Conservation (phyloP, 495 filamentous ascomycete genomes). For the Aspergillus egyptiacus region DNA sequence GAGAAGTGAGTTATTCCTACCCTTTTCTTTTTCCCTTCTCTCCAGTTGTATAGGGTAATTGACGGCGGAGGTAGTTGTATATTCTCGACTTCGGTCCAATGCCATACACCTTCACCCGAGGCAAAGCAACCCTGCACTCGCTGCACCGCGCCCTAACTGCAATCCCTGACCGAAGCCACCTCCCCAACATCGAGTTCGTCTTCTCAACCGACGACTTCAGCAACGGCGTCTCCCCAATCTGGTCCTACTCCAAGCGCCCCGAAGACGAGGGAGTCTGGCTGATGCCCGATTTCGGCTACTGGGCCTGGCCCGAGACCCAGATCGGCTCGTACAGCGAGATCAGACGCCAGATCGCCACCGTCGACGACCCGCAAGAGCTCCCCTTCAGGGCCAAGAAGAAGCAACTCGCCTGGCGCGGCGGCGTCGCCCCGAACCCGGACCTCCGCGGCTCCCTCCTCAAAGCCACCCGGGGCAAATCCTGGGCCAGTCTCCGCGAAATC, state of each 20-base stretch:
- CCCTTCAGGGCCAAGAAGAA: slow-evolving; percentile 49
- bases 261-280: slow-evolving; percentile 52
- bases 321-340: slow-evolving; percentile 55
- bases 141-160: slow-evolving; percentile 35
- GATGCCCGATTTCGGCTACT: slow-evolving; percentile 78
- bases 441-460: slow-evolving; percentile 44
- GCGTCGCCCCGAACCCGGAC: slow-evolving; percentile 28
- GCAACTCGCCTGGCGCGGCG: slow-evolving; percentile 66
- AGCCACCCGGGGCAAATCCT: slow-evolving; percentile 37
- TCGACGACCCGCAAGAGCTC: slow-evolving; percentile 31
- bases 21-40: background rate
- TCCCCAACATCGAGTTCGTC: slow-evolving; percentile 60
- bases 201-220: slow-evolving; percentile 47
- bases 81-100: slow-evolving; percentile 32
- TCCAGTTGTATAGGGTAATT: background rate
- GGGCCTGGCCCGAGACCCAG: slow-evolving; percentile 60
- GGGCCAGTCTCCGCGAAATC: slow-evolving; percentile 48
- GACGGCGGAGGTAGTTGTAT: slow-evolving; percentile 26
- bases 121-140: slow-evolving; percentile 35
- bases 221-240: slow-evolving; percentile 32
- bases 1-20: slow-evolving; percentile 31
- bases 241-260: slow-evolving; percentile 47
- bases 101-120: slow-evolving; percentile 32
- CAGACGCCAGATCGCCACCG: slow-evolving; percentile 30
- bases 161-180: slow-evolving; percentile 37